These are phyloP conservation scores for Boletus coccyginus DNA, from an alignment of 768 basidiomycete genomes.

Conservation along the genomic window DNA sequence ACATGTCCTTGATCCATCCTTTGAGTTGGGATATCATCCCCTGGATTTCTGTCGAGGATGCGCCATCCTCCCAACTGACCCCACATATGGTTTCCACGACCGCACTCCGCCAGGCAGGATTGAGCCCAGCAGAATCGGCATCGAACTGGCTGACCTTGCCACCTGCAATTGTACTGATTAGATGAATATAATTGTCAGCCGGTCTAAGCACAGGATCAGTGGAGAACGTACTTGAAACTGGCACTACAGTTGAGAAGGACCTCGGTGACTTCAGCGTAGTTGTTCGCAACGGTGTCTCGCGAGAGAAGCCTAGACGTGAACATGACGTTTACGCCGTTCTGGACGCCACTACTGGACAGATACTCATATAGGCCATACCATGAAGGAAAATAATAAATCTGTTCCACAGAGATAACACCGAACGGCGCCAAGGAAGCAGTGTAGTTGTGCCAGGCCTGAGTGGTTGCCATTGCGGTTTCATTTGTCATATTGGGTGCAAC, in stretches of 20 bases:
- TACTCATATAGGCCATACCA: conserved; percentile 3
- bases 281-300: conserved; percentile 8
- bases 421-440: conserved; percentile 8
- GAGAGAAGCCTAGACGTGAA: conserved; percentile 8
- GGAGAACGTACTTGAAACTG: conserved; percentile 4
- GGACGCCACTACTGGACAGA: neutral
- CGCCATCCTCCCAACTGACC: conserved; percentile 21
- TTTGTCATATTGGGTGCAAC: conserved; percentile 36
- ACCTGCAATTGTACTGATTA: conserved; percentile 39
- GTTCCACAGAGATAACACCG: conserved; percentile 2
- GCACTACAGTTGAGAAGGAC: conserved; percentile 2
- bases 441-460: conserved; percentile 33
- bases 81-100: conserved; percentile 30
- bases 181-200: neutral
- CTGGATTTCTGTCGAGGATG: conserved; percentile 13
- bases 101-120: conserved; percentile 48
- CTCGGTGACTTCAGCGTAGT: neutral
- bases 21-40: conserved; percentile 10
- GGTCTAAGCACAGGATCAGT: neutral
- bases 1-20: conserved; percentile 22
- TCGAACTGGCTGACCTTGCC: conserved; percentile 39
- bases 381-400: neutral
- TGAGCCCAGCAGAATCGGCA: conserved; percentile 40
- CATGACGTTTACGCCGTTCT: conserved; percentile 1
- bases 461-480: conserved; percentile 34